Evolutionary conservation across 2,329 filamentous ascomycete species (phyloP).

Genomic region (Talaromyces piceae): DNA sequence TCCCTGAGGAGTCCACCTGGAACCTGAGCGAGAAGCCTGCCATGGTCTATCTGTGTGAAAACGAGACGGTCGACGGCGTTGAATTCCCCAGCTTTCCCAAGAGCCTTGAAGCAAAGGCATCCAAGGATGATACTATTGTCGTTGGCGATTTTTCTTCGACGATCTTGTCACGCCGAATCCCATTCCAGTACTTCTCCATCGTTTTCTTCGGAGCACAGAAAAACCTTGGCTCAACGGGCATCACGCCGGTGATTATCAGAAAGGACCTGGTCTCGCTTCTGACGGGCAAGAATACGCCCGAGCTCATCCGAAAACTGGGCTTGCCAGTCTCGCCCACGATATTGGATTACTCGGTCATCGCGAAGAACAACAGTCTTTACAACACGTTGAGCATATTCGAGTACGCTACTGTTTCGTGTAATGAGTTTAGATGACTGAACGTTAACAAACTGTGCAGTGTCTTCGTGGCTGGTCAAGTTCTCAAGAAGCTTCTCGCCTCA

Average conservation of each 20-base stretch:
- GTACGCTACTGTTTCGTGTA: slow-evolving; percentile 38
- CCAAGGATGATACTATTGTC: slow-evolving; percentile 64
- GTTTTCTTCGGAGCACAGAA: slow-evolving; percentile 68
- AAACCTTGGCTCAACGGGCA: slow-evolving; percentile 79
- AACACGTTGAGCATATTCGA: slow-evolving; percentile 95
- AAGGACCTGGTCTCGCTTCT: slow-evolving; percentile 70
- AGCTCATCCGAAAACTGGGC: slow-evolving; percentile 53
- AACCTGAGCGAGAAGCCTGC: slow-evolving; percentile 58
- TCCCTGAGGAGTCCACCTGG: slow-evolving; percentile 72
- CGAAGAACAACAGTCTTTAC: slow-evolving; percentile 91
- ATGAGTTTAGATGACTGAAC: slow-evolving; percentile 49
- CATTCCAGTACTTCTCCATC: slow-evolving; percentile 6
- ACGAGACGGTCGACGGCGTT: slow-evolving; percentile 82
- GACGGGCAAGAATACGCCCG: slow-evolving; percentile 6
- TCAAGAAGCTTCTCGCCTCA: slow-evolving; percentile 62
- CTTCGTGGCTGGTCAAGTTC: slow-evolving; percentile 64
- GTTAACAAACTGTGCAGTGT: not conserved
- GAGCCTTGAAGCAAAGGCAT: slow-evolving; percentile 49
- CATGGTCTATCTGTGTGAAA: slow-evolving; percentile 84
- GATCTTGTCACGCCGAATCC: slow-evolving; percentile 51
- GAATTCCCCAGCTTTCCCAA: slow-evolving; percentile 74
- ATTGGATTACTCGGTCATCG: slow-evolving; percentile 73
- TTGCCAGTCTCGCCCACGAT: slow-evolving; percentile 55
- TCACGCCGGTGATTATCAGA: slow-evolving; percentile 78
- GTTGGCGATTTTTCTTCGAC: slow-evolving; percentile 93